A percentile compares a stretch with the other conserved stretches of the same genome.
Evolutionary conservation across 179 eudicot species (phyloP).

Genomic region (Corrigiola litoralis): DNA sequence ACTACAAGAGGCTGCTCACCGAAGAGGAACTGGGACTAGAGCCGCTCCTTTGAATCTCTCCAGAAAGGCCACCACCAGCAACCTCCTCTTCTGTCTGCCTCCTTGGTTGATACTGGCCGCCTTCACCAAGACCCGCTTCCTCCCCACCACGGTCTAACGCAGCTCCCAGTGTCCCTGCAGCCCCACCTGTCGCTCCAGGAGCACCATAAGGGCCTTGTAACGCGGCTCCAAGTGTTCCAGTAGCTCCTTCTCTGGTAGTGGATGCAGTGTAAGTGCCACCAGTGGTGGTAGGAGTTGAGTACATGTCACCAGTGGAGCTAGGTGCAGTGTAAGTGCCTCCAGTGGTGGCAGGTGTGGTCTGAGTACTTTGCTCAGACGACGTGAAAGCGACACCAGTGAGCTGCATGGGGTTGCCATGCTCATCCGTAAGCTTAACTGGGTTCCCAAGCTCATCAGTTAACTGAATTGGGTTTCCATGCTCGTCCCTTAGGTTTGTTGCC

Average conservation of each 20-base stretch:
- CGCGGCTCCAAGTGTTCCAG: constrained; percentile 13
- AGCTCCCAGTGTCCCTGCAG: neutral
- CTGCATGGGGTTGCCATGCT: constrained; percentile 67
- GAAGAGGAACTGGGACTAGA: constrained; percentile 54
- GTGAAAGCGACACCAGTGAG: constrained; percentile 54
- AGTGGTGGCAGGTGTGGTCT: neutral
- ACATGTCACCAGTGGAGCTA: neutral
- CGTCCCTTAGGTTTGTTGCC: constrained; percentile 69
- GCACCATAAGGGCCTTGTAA: constrained; percentile 1
- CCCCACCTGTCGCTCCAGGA: neutral
- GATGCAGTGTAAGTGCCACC: neutral
- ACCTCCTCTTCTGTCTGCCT: constrained; percentile 14
- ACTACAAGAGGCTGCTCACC: constrained; percentile 26
- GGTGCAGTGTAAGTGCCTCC: neutral
- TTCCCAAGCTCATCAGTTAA: constrained; percentile 60
- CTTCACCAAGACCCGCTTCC: constrained; percentile 16
- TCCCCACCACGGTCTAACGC: constrained; percentile 9
- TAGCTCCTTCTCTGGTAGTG: neutral
- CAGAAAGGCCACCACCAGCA: neutral
- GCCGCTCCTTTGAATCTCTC: constrained; percentile 35
- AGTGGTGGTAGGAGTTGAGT: neutral
- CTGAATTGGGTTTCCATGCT: constrained; percentile 64
- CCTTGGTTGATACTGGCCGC: constrained; percentile 33
- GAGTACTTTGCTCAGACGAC: neutral
- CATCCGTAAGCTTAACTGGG: constrained; percentile 75